Conservation (phyloP, 108 stramenopile genomes). For the Nitzschia sp. region DNA sequence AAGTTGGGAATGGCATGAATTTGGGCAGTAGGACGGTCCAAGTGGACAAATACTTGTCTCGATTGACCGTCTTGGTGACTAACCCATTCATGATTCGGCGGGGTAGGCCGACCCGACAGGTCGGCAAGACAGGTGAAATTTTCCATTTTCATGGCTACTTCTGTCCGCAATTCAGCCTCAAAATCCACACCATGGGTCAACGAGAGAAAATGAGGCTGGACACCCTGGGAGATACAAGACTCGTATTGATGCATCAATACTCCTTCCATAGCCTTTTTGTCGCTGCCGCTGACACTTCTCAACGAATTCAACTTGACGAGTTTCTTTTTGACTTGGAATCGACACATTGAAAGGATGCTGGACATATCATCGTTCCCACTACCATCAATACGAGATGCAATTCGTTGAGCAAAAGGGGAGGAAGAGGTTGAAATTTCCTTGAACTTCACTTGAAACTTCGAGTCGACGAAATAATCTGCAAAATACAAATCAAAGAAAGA, state of each 20-base stretch:
- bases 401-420: too few species aligned
- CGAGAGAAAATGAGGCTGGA: conserved; percentile 38
- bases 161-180: conserved; percentile 41
- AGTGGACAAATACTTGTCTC: conserved; percentile 46
- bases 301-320: neutral
- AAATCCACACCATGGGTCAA: conserved; percentile 59
- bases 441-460: too few species aligned
- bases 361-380: too few species aligned
- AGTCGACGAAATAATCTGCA: neutral
- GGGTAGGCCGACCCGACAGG: conserved; percentile 40
- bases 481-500: too few species aligned
- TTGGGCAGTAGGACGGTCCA: conserved; percentile 58
- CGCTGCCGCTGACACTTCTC: neutral
- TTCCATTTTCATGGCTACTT: conserved; percentile 49
- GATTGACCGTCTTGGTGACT: conserved; percentile 24
- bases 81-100: conserved; percentile 32
- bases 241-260: conserved; percentile 29
- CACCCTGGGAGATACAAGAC: conserved; percentile 42
- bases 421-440: too few species aligned
- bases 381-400: too few species aligned
- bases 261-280: conserved; percentile 5
- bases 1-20: conserved; percentile 79
- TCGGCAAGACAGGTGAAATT: conserved; percentile 67
- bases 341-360: neutral
- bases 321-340: conserved; percentile 11